These are phyloP conservation scores for Mycena galopus DNA, from an alignment of 768 basidiomycete genomes.

Conservation along the genomic window DNA sequence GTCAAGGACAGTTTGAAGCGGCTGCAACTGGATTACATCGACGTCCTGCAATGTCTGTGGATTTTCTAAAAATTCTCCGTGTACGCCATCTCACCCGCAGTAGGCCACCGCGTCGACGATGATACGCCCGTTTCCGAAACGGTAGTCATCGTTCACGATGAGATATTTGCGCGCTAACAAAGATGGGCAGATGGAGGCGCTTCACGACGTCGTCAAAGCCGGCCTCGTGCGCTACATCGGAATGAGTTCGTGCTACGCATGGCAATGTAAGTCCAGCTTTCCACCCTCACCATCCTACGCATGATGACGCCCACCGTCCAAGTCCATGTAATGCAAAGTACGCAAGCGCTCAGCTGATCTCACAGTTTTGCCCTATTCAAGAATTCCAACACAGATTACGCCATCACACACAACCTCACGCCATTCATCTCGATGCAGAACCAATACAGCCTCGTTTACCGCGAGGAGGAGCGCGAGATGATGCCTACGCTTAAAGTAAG, in stretches of 20 bases:
- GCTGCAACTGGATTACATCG: slow-evolving; percentile 81
- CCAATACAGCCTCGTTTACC: slow-evolving; percentile 66
- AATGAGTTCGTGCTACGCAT: slow-evolving; percentile 68
- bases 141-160: slow-evolving; percentile 36
- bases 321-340: slow-evolving; percentile 72
- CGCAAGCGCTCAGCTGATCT: slow-evolving; percentile 6
- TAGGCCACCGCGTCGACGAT: slow-evolving; percentile 67
- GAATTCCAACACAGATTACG: slow-evolving; percentile 64
- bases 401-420: slow-evolving; percentile 66
- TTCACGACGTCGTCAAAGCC: slow-evolving; percentile 73
- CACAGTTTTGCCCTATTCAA: background rate
- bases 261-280: slow-evolving; percentile 56
- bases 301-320: too few species aligned
- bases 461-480: slow-evolving; percentile 73
- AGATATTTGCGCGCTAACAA: background rate
- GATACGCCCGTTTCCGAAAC: slow-evolving; percentile 71
- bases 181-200: slow-evolving; percentile 66
- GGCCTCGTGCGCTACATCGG: slow-evolving; percentile 73
- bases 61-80: background rate
- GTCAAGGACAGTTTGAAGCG: slow-evolving; percentile 72
- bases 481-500: slow-evolving; percentile 55
- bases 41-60: slow-evolving; percentile 73
- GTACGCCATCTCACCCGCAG: too few species aligned
- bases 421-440: slow-evolving; percentile 81
- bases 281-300: background rate